Percentiles rank a stretch among this genome's conserved stretches.
phyloP scores from a whole-genome alignment of 371 early-diverging fungal genomes.

The Rhizopus delemar region DNA sequence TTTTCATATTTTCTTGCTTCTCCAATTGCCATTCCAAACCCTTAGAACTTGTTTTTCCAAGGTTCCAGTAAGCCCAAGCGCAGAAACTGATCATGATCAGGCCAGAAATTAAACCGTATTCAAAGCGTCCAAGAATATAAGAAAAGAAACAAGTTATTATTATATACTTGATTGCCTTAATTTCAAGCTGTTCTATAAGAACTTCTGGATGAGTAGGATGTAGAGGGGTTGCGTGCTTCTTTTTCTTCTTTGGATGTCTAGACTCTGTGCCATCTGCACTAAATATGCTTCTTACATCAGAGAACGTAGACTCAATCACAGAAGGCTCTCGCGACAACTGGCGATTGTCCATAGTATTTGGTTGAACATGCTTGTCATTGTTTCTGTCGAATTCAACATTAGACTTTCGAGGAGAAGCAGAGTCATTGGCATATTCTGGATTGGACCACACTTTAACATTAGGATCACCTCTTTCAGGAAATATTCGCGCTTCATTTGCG shows the following conservation, averaged over 20 bases:
- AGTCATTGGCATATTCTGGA: too few species aligned
- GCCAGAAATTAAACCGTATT: constrained; percentile 26
- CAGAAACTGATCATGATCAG: constrained; percentile 14
- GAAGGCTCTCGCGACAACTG: constrained; percentile 64
- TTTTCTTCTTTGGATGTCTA: constrained; percentile 6
- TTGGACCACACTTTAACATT: constrained; percentile 12
- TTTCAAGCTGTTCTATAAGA: constrained; percentile 26
- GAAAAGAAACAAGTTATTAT: constrained; percentile 20
- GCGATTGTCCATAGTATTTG: constrained; percentile 44
- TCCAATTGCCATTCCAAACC: constrained; percentile 42
- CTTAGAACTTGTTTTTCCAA: constrained; percentile 22
- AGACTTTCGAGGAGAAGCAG: constrained; percentile 1
- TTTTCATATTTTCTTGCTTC: constrained; percentile 34
- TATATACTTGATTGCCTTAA: constrained; percentile 39
- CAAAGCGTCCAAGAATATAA: constrained; percentile 32
- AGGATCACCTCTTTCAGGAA: constrained; percentile 9
- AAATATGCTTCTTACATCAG: constrained; percentile 19
- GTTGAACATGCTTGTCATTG: neutral
- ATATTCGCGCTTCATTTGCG: constrained; percentile 1
- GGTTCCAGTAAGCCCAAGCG: constrained; percentile 34
- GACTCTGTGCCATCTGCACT: constrained; percentile 6
- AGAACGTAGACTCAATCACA: constrained; percentile 59
- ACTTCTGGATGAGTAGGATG: constrained; percentile 23
- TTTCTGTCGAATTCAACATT: neutral
- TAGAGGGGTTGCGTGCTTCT: constrained; percentile 18